These are phyloP conservation scores for Xylariaceae sp. DNA, from an alignment of 2,329 filamentous ascomycete species.

Conservation along the genomic window DNA sequence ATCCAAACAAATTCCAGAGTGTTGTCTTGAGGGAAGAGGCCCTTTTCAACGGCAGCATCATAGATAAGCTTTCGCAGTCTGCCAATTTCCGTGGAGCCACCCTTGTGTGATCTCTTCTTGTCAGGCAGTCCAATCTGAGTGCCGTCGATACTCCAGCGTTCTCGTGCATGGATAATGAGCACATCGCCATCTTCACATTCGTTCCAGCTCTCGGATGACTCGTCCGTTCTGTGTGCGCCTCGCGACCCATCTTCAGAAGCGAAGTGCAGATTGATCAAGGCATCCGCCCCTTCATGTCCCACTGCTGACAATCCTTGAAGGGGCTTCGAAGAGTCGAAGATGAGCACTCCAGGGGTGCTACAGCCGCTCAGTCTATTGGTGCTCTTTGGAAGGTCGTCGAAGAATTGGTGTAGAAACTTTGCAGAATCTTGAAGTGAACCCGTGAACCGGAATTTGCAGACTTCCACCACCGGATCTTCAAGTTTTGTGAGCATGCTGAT, in stretches of 20 bases:
- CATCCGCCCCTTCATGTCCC: slow-evolving; percentile 25
- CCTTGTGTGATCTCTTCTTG: slow-evolving; percentile 31
- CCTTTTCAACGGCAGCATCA: slow-evolving; percentile 63
- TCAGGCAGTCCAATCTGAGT: slow-evolving; percentile 39
- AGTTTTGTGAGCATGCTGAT: slow-evolving; percentile 72
- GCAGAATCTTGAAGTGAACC: slow-evolving; percentile 43
- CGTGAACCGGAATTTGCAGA: slow-evolving; percentile 63
- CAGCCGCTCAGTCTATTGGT: slow-evolving; percentile 65
- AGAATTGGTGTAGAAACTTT: slow-evolving; percentile 57
- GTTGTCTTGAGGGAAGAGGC: slow-evolving; percentile 47
- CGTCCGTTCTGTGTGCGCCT: too few species aligned
- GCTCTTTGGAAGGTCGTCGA: slow-evolving; percentile 59
- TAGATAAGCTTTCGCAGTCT: slow-evolving; percentile 70
- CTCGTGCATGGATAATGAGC: slow-evolving; percentile 76
- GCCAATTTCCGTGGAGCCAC: slow-evolving; percentile 69
- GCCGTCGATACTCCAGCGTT: slow-evolving; percentile 44
- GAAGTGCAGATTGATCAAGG: slow-evolving; percentile 21
- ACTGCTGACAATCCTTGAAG: slow-evolving; percentile 66
- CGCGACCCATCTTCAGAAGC: slow-evolving; percentile 10
- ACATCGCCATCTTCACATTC: slow-evolving; percentile 69
- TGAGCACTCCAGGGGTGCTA: slow-evolving; percentile 76
- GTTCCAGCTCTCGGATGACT: slow-evolving; percentile 6
- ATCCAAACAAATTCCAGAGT: slow-evolving; percentile 79
- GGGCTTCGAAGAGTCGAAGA: slow-evolving; percentile 71
- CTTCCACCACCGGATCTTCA: slow-evolving; percentile 68